Evolutionary conservation across 306 rosid species (phyloP).

Genomic region (Ammopiptanthus mongolicus): DNA sequence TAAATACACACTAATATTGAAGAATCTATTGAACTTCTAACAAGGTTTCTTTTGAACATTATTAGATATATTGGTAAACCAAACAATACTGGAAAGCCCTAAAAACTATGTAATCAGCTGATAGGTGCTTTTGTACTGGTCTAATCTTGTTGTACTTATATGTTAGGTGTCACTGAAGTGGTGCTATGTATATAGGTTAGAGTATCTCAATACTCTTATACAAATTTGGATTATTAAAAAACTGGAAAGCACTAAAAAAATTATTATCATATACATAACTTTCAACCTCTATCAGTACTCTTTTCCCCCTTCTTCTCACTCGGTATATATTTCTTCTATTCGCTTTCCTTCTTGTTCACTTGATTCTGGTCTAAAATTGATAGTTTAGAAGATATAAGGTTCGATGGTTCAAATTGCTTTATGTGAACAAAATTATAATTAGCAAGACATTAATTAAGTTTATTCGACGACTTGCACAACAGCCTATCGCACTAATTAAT

Average conservation of each 20-base stretch:
- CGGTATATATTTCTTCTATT: background rate
- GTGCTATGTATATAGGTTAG: too few species aligned
- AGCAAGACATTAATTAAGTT: background rate
- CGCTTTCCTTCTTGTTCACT: background rate
- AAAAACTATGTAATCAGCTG: too few species aligned
- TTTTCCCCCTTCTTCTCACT: background rate
- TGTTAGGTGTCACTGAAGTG: too few species aligned
- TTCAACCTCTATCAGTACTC: background rate
- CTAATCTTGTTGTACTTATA: too few species aligned
- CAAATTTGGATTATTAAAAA: too few species aligned
- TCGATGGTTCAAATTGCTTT: background rate
- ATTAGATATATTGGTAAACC: background rate
- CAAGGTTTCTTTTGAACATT: background rate
- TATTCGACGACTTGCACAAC: background rate
- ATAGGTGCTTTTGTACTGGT: too few species aligned
- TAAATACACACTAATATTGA: background rate
- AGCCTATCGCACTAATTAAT: constrained; percentile 7
- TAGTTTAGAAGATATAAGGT: constrained; percentile 1
- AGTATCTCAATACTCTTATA: too few species aligned
- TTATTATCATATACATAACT: background rate
- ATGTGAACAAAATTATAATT: background rate
- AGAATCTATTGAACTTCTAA: constrained; percentile 6
- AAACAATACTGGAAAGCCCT: background rate
- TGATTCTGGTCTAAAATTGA: constrained; percentile 4
- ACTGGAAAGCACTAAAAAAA: too few species aligned